Evolutionary conservation across 2,329 filamentous ascomycete genomes (phyloP), one percentile per base, ranked within the genome.

Genomic region (Ophiocordyceps camponoti-saundersi): DNA sequence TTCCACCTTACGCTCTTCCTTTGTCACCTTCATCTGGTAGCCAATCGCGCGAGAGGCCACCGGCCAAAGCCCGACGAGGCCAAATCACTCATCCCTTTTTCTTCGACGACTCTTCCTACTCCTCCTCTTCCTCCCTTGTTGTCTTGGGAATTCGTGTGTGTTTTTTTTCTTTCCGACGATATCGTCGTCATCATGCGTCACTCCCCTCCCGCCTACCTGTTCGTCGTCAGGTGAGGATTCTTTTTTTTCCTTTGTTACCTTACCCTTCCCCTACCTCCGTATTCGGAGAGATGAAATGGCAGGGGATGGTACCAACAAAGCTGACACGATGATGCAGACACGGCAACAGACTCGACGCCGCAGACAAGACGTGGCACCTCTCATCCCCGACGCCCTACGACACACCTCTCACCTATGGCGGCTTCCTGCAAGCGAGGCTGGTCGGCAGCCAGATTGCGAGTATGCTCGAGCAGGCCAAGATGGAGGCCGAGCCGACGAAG

Each of bases 351-450:
- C 81, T 98, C 48, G 92, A 98, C 63, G 87, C 87, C 48, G 88
- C 89, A 51, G 89, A 98, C 71, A 88, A 89, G 61, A 79, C 86
- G 62, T 98, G 92, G 92, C 87, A 95, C 63, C 74, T 95, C 47
- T 84, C 85, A 29, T 95, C 92, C 6, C 85, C 89, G 1, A 89
- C 87, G 6, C 92, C 92, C 2, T 98, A 96, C 69, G 90, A 98
- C 54, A 86, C 92, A 53, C 92, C 92, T 45, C 72, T 98, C 48
- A 95, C 89, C 3, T 96, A 95, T 60, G 85, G 86, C 54, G 92
- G 92, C 53, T 95, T 92, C 84, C 77, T 82, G 15, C 92, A 96
- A 63, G 82, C 85, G 47, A 80, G 84, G 55, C 78, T 81, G 6
- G 75, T 95, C 22, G 92, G 92, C 16, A 73, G 80, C 50, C 80